Conservation (phyloP, 495 filamentous ascomycete genomes). For the Trichoderma reesei region DNA sequence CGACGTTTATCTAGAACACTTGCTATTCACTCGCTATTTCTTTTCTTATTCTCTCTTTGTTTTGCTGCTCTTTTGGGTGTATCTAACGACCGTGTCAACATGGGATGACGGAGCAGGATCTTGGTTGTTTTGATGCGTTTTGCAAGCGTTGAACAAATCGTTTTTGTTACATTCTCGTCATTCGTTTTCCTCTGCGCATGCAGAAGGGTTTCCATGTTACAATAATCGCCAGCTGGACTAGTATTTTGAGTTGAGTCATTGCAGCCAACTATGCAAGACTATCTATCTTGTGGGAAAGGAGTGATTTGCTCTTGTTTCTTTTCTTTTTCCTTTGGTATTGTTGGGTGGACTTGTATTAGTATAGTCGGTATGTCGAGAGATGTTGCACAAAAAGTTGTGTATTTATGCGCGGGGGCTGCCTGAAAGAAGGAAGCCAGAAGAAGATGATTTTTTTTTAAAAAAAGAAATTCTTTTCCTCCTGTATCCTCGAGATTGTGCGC, state of each 20-base stretch:
- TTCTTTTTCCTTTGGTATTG: neutral
- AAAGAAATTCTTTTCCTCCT: neutral
- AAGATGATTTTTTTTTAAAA: neutral
- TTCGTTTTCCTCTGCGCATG: neutral
- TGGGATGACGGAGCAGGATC: neutral
- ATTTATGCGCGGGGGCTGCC: neutral
- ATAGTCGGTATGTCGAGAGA: neutral
- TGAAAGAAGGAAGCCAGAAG: neutral
- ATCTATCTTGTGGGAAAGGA: neutral
- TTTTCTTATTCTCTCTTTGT: conserved; percentile 9
- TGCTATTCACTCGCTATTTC: conserved; percentile 3
- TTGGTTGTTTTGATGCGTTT: neutral
- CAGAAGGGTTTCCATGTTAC: neutral
- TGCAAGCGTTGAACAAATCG: neutral
- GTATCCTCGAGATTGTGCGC: neutral
- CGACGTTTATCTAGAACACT: conserved; percentile 18
- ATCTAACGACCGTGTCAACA: conserved; percentile 5
- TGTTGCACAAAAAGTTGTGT: neutral
- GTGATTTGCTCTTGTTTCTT: neutral
- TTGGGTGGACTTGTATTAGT: neutral
- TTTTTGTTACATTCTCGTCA: neutral
- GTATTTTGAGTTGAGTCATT: neutral
- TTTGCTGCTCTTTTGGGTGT: neutral
- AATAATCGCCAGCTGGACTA: conserved; percentile 2
- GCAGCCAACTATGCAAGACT: neutral